These are phyloP conservation scores for Candida taoyuanica DNA, from an alignment of 805 yeast genomes.

Conservation along the genomic window DNA sequence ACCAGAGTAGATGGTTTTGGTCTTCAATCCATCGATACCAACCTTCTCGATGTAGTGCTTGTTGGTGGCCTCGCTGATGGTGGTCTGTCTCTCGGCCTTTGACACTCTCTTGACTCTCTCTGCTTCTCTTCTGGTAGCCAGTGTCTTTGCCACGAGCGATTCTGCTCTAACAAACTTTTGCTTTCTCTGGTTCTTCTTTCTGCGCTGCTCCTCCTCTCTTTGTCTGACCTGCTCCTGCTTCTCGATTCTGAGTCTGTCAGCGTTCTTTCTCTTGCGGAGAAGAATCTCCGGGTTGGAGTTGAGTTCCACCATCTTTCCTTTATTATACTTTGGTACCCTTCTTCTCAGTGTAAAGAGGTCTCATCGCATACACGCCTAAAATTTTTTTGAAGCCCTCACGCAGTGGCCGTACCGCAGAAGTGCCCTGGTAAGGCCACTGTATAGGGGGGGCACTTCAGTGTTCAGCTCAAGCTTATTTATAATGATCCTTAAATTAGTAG, in stretches of 20 bases:
- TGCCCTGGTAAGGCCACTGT: background rate
- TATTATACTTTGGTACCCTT: background rate
- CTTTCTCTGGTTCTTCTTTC: slow-evolving; percentile 37
- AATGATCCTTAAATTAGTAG: too few relatives aligned
- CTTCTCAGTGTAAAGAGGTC: too few relatives aligned
- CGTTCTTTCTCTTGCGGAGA: slow-evolving; percentile 73
- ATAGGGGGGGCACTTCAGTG: too few relatives aligned
- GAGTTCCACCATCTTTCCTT: slow-evolving; percentile 31
- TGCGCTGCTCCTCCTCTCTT: slow-evolving; percentile 42
- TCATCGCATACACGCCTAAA: background rate
- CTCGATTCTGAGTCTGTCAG: slow-evolving; percentile 66
- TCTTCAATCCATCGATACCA: slow-evolving; percentile 28
- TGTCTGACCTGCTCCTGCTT: slow-evolving; percentile 62
- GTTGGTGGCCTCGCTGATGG: slow-evolving; percentile 25
- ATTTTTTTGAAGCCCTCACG: background rate
- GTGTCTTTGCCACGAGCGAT: slow-evolving; percentile 59
- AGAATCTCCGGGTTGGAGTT: slow-evolving; percentile 74
- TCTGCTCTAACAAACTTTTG: slow-evolving; percentile 70
- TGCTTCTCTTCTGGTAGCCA: slow-evolving; percentile 61
- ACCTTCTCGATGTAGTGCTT: slow-evolving; percentile 32
- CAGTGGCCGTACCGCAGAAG: background rate
- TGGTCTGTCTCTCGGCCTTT: slow-evolving; percentile 43
- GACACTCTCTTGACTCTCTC: slow-evolving; percentile 63
- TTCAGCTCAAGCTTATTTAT: too few relatives aligned
- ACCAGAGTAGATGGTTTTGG: slow-evolving; percentile 36